Evolutionary conservation across 805 yeast genomes (phyloP), one percentile per base, ranked within the genome.

Genomic region (Vanderwaltozyma verrucispora): DNA sequence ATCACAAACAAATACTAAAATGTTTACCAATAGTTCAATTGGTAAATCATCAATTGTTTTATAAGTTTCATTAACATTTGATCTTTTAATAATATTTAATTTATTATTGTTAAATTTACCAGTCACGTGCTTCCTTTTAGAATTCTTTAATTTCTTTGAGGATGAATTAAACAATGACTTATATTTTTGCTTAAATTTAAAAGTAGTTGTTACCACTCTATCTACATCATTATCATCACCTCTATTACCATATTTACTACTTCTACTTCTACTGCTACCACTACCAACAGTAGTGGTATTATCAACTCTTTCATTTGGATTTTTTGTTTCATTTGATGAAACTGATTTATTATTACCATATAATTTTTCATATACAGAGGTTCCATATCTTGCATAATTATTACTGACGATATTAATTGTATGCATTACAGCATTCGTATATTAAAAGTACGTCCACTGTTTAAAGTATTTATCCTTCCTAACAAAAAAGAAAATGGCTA

Each of bases 311-410:
- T 29, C 25, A 7, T 19, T 15, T 8, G 18, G 20, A 7, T 16
- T 5, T 5, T 8, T 20, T 7, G 12, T 8, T 9, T 6, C 17
- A 6, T 3, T 20, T 8, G 30, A 8, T 4, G 24, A 18, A 12
- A 2, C 8, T 21, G 24, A 7, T 10, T 7, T 7, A 7, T 10
- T 12, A 2, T 33, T 37, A 10, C 36, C 42, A 28, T 54, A 56
- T 25, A 52, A 38, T 25, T 45, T 44, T 25, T 51, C 46, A 33
- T 50, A 51, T 4, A 63, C 59, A 1, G 67, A 63, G 5, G 59
- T 59, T 6, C 69, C 69, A 39, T 64, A 64, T 19, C 59, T 54
- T 15, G 59, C 54, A 42, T 64, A 64, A 46, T 62, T 55, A 25
- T 53, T 46, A 43, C 59, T 58, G 34, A 62, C 62, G 12, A 64